Conservation (phyloP, 192 early-diverging fungal genomes). For the Linnemannia elongata region DNA sequence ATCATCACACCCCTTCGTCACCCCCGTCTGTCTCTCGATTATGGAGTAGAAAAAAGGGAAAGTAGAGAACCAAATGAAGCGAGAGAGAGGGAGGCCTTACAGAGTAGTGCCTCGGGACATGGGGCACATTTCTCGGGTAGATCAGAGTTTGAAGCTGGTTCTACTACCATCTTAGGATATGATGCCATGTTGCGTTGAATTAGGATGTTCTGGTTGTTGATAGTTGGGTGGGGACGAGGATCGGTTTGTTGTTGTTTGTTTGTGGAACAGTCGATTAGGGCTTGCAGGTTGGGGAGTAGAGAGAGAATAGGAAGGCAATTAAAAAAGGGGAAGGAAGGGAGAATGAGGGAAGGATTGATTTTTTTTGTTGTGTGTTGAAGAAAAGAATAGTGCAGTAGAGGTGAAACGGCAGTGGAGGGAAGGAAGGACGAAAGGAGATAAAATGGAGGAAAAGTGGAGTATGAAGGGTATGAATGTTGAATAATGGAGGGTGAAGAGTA, state of each 20-base stretch:
- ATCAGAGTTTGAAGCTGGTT: slow-evolving; percentile 23
- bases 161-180: neutral
- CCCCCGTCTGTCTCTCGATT: too few species aligned
- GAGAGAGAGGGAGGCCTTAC: slow-evolving; percentile 19
- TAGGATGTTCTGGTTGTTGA: neutral
- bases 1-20: too few species aligned
- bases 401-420: neutral
- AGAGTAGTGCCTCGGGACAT: slow-evolving; percentile 36
- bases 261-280: slow-evolving; percentile 22
- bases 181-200: neutral
- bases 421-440: neutral
- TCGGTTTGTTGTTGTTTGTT: slow-evolving; percentile 9
- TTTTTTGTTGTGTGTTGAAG: neutral
- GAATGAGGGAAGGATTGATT: neutral
- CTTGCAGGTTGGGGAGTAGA: neutral
- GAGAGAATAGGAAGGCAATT: neutral
- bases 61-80: too few species aligned
- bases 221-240: neutral
- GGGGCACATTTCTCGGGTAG: slow-evolving; percentile 13
- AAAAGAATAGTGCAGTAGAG: neutral
- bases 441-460: neutral
- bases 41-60: too few species aligned
- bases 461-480: too few species aligned
- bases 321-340: neutral
- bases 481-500: neutral